Conservation (phyloP, 2,329 filamentous ascomycete species). For the Phyllosticta capitalensis region DNA sequence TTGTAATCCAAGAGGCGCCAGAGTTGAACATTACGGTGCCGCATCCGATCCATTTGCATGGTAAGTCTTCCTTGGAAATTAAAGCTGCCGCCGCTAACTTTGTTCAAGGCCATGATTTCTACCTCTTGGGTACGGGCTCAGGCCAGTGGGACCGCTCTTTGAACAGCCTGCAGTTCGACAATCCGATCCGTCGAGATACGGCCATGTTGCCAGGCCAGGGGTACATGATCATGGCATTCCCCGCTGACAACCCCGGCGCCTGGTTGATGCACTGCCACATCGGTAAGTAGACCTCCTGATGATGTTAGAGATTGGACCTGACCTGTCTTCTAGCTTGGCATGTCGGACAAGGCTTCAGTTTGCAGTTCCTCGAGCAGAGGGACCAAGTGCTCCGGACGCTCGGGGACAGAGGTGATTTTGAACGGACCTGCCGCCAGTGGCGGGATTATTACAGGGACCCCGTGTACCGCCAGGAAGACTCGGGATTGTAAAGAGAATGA, state of each 20-base stretch:
- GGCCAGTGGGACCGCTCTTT: neutral
- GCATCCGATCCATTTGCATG: constrained; percentile 10
- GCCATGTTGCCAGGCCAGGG: constrained; percentile 24
- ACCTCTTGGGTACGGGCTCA: constrained; percentile 6
- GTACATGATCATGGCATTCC: constrained; percentile 28
- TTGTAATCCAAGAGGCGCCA: constrained; percentile 34
- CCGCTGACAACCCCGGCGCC: constrained; percentile 29
- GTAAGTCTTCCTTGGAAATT: neutral
- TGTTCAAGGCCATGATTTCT: constrained; percentile 17
- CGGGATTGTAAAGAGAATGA: neutral
- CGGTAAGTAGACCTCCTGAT: neutral
- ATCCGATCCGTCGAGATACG: constrained; percentile 28
- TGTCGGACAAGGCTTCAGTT: constrained; percentile 32
- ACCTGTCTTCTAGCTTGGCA: neutral
- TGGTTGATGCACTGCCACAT: constrained; percentile 33
- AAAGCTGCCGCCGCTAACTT: constrained; percentile 15
- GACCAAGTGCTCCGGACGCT: constrained; percentile 16
- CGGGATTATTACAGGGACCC: neutral
- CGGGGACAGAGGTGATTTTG: neutral
- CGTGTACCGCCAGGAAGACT: neutral
- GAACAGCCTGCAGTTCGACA: constrained; percentile 11
- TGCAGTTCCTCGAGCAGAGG: constrained; percentile 43
- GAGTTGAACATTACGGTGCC: constrained; percentile 17
- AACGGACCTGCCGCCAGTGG: neutral
- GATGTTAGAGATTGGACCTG: constrained; percentile 20